Percentiles rank a stretch among this genome's conserved stretches.
Evolutionary conservation across 345 rosid species (phyloP).

Genomic region (Euphorbia lathyris): DNA sequence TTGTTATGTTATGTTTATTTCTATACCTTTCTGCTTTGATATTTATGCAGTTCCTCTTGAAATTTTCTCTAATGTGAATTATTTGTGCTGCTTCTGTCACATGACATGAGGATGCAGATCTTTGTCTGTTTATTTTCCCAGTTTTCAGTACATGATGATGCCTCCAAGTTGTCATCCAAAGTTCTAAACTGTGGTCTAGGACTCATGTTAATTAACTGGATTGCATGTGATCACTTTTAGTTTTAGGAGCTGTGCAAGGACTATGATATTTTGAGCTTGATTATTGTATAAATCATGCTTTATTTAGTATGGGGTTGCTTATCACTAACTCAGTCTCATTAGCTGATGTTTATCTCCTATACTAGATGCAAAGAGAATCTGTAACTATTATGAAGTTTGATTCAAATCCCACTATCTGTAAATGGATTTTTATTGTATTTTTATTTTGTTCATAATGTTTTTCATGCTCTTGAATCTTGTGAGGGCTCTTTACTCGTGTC

Average conservation of each 20-base stretch:
- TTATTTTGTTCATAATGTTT: neutral
- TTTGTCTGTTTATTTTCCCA: neutral
- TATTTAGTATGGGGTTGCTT: neutral
- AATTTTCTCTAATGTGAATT: neutral
- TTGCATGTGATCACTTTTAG: neutral
- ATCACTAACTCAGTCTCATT: neutral
- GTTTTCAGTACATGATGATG: too few relatives aligned
- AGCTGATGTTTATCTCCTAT: neutral
- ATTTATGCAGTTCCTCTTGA: neutral
- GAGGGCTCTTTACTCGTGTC: neutral
- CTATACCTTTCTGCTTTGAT: neutral
- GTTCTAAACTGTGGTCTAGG: neutral
- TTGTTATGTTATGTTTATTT: neutral
- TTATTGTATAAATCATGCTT: neutral
- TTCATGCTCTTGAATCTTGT: neutral
- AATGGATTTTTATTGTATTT: neutral
- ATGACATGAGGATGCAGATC: neutral
- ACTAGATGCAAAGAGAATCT: neutral
- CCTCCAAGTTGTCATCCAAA: neutral
- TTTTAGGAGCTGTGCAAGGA: neutral
- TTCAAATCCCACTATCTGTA: neutral
- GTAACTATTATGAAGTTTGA: neutral
- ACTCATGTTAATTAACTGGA: neutral
- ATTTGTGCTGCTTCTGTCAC: neutral
- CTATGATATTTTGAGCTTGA: neutral